These are phyloP conservation scores for Amesomyces nigricolor DNA, from an alignment of 2,329 filamentous ascomycete genomes.

Conservation along the genomic window DNA sequence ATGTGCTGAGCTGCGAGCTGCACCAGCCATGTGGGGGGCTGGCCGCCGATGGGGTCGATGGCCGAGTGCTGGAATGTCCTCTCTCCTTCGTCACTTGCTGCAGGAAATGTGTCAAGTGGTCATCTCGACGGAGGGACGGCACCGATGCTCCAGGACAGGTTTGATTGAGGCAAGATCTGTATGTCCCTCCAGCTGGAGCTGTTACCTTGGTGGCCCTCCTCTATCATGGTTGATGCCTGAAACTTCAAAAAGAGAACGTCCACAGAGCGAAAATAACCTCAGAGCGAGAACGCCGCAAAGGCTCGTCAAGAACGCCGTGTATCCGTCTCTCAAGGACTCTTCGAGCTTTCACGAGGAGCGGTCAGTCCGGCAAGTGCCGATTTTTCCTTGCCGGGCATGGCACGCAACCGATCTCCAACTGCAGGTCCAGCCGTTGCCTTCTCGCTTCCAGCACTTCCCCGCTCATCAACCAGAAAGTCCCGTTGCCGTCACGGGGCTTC, in stretches of 20 bases:
- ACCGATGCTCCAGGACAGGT: not conserved
- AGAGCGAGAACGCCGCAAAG: constrained; percentile 1
- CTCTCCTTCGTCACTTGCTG: constrained; percentile 1
- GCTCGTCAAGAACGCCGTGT: not conserved
- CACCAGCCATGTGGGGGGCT: constrained; percentile 11
- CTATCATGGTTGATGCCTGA: too few relatives aligned
- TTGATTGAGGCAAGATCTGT: not conserved
- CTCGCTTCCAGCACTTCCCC: not conserved
- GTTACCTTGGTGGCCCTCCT: too few relatives aligned
- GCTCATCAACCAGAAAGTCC: too few relatives aligned
- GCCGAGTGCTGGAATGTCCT: constrained; percentile 6
- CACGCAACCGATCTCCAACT: not conserved
- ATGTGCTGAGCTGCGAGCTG: constrained; percentile 14
- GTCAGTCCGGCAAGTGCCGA: not conserved
- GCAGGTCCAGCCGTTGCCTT: not conserved
- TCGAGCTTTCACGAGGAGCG: not conserved
- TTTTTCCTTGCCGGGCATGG: too few relatives aligned
- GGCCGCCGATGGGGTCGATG: constrained; percentile 17
- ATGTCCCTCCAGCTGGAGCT: not conserved
- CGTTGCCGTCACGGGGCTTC: too few relatives aligned
- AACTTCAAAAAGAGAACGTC: not conserved
- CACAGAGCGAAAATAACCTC: not conserved
- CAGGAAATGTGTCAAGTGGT: constrained; percentile 10
- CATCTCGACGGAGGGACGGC: not conserved
- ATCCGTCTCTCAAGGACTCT: too few relatives aligned